These are phyloP conservation scores for Yamadazyma paraphyllophila DNA, from an alignment of 805 yeast genomes.

Conservation along the genomic window DNA sequence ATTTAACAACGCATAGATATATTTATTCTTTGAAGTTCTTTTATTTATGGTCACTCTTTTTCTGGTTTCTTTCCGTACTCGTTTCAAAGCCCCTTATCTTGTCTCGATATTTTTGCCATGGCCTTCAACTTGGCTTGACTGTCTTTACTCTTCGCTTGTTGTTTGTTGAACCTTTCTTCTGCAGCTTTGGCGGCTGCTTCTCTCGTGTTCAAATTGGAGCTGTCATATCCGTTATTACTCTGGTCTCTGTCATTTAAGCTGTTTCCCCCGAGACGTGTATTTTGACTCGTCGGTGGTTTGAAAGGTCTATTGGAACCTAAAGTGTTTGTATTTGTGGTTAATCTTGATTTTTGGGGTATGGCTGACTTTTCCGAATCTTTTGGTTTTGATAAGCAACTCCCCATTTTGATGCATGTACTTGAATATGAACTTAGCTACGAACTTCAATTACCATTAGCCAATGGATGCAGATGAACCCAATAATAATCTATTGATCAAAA, in stretches of 20 bases:
- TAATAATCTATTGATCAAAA: no score
- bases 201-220: conserved; percentile 14
- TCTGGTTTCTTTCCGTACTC: no score
- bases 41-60: conserved; percentile 16
- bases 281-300: neutral
- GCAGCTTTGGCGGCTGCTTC: conserved; percentile 43
- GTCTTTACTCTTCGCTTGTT: conserved; percentile 24
- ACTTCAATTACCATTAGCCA: neutral
- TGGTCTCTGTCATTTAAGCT: conserved; percentile 2
- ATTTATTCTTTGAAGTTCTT: conserved; percentile 21
- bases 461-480: no score
- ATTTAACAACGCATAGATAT: no score
- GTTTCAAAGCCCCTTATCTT: conserved; percentile 26
- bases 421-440: neutral
- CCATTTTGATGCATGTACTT: conserved; percentile 14
- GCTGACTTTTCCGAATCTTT: neutral
- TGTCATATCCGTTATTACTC: neutral
- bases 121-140: conserved; percentile 31
- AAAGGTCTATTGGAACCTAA: conserved; percentile 4
- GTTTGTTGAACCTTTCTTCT: conserved; percentile 29
- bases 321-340: conserved; percentile 2
- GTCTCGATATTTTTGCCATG: conserved; percentile 27
- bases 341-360: neutral
- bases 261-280: conserved; percentile 9
- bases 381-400: conserved; percentile 24